A percentile compares a stretch with the other conserved stretches of the same genome.
These are phyloP conservation scores for Chrysanthemum seticuspe DNA, from an alignment of 129 eudicot genomes.

Conservation along the genomic window DNA sequence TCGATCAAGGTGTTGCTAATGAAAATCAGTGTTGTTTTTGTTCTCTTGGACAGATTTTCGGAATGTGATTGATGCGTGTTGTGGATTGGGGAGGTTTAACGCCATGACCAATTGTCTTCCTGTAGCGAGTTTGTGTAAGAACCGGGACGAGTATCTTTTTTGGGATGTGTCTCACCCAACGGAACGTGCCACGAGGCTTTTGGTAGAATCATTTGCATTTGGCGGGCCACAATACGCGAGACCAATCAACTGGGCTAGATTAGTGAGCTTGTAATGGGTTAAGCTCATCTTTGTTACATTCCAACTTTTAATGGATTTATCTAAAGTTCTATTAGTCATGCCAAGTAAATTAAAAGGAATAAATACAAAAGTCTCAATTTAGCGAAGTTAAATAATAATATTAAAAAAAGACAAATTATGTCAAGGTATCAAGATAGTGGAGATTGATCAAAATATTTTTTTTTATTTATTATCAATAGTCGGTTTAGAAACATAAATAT, in stretches of 20 bases:
- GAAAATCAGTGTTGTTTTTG: neutral
- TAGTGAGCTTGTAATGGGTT: constrained; percentile 23
- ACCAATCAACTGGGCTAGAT: constrained; percentile 28
- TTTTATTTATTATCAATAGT: no score
- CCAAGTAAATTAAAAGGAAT: no score
- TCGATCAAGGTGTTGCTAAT: neutral
- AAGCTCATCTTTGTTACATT: neutral
- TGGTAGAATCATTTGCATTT: constrained; percentile 18
- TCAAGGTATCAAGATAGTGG: no score
- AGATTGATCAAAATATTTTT: no score
- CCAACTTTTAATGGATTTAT: no score
- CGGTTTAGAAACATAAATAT: no score
- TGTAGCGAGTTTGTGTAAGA: constrained; percentile 12
- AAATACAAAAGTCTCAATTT: no score
- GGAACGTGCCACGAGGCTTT: constrained; percentile 2
- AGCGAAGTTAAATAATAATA: no score
- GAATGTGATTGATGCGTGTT: constrained; percentile 25
- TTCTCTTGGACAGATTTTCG: constrained; percentile 17
- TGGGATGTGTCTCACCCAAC: constrained; percentile 35
- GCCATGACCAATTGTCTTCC: constrained; percentile 35
- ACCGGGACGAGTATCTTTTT: constrained; percentile 26
- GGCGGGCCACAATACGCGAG: constrained; percentile 19
- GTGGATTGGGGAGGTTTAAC: constrained; percentile 35
- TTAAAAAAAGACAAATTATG: no score
- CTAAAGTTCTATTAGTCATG: no score